phyloP scores from a whole-genome alignment of 1,139 yeast genomes.

The Candida pseudoviswanathii region DNA sequence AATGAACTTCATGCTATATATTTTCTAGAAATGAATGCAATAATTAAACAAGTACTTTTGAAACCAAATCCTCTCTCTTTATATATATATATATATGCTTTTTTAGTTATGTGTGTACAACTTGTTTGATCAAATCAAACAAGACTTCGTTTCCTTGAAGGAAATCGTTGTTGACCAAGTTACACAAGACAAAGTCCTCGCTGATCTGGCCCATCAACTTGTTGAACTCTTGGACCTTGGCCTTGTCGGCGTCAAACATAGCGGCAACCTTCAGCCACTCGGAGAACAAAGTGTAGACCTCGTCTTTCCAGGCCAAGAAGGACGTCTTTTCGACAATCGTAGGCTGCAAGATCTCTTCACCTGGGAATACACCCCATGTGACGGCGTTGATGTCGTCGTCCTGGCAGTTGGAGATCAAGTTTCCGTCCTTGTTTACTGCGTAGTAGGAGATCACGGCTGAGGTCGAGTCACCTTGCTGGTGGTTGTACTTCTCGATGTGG shows the following conservation, averaged over 20 bases:
- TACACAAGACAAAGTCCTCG: constrained; percentile 71
- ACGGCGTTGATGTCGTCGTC: constrained; percentile 89
- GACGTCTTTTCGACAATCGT: constrained; percentile 90
- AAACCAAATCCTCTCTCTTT: background rate
- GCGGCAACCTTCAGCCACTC: constrained; percentile 73
- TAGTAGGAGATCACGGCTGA: constrained; percentile 67
- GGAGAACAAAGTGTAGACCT: constrained; percentile 76
- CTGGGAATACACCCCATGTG: constrained; percentile 97
- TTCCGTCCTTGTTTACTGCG: constrained; percentile 68
- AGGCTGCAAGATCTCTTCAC: constrained; percentile 87
- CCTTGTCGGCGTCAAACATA: constrained; percentile 38
- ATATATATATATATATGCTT: background rate
- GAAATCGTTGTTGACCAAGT: constrained; percentile 90
- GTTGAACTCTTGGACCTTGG: constrained; percentile 27
- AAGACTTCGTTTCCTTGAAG: constrained; percentile 51
- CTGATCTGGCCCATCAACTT: constrained; percentile 53
- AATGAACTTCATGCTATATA: background rate
- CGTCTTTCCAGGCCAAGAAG: constrained; percentile 96
- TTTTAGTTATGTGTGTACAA: background rate
- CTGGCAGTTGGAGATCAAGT: constrained; percentile 64
- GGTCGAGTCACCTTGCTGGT: constrained; percentile 40
- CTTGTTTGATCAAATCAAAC: constrained; percentile 37
- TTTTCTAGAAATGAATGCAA: constrained; percentile 1
- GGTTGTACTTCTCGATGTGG: constrained; percentile 39
- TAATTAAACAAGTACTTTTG: background rate